phyloP scores from a whole-genome alignment of 805 yeast genomes.

The Metschnikowia proteae region DNA sequence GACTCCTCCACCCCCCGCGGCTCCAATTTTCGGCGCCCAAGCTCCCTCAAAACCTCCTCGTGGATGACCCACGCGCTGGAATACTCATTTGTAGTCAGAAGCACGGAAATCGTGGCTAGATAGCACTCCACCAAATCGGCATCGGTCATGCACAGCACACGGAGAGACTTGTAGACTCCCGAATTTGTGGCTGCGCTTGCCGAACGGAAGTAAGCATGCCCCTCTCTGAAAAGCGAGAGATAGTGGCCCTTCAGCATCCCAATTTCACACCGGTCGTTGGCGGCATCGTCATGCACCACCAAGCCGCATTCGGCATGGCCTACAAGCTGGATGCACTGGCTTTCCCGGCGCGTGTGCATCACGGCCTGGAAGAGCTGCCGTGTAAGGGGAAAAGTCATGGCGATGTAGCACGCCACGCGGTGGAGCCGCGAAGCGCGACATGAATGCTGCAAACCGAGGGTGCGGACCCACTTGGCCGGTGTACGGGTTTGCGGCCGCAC shows the following conservation, averaged over 20 bases:
- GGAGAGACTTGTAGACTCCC: not conserved
- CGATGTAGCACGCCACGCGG: not conserved
- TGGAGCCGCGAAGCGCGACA: not conserved
- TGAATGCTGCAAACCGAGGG: not conserved
- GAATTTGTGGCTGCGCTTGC: slow-evolving; percentile 18
- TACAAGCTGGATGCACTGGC: slow-evolving; percentile 10
- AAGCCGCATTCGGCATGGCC: slow-evolving; percentile 2
- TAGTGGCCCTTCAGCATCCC: slow-evolving; percentile 32
- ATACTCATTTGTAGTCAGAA: slow-evolving; percentile 39
- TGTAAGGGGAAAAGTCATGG: slow-evolving; percentile 7
- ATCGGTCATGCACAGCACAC: not conserved
- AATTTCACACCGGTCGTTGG: slow-evolving; percentile 22
- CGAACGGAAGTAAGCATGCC: slow-evolving; percentile 22
- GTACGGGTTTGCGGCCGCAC: too few relatives aligned
- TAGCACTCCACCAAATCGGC: slow-evolving; percentile 14
- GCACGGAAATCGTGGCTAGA: slow-evolving; percentile 30
- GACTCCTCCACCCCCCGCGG: too few relatives aligned
- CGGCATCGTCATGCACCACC: not conserved
- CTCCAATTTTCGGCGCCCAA: not conserved
- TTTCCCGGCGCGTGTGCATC: not conserved
- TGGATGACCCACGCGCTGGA: slow-evolving; percentile 30
- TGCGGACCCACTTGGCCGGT: too few relatives aligned
- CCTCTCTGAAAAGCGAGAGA: slow-evolving; percentile 29
- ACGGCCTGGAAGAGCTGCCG: slow-evolving; percentile 4
- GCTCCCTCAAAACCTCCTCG: slow-evolving; percentile 20